Conservation (phyloP, 2,329 filamentous ascomycete genomes). For the Penicillium sp. region DNA sequence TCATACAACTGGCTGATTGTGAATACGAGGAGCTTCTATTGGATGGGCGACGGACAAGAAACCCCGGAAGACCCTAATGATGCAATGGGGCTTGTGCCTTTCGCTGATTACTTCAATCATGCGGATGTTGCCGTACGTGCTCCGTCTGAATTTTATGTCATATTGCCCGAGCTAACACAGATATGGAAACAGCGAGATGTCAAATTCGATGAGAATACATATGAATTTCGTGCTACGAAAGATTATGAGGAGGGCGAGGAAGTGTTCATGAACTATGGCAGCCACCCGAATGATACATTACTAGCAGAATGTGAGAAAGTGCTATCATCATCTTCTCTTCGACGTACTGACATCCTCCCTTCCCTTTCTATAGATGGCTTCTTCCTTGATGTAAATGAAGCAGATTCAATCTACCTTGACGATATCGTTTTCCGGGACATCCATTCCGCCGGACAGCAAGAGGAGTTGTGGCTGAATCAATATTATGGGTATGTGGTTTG, state of each 20-base stretch:
- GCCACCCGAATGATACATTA: constrained; percentile 45
- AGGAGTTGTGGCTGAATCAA: constrained; percentile 36
- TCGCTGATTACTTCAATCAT: constrained; percentile 51
- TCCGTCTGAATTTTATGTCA: neutral
- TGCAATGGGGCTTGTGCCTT: constrained; percentile 47
- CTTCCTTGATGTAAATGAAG: constrained; percentile 40
- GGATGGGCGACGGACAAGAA: constrained; percentile 45
- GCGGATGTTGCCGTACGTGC: constrained; percentile 40
- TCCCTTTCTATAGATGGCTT: constrained; percentile 40
- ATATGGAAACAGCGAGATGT: constrained; percentile 36
- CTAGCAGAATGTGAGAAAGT: constrained; percentile 42
- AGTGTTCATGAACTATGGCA: constrained; percentile 46
- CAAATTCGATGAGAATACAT: constrained; percentile 35
- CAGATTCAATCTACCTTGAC: constrained; percentile 43
- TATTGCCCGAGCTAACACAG: neutral
- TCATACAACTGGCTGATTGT: constrained; percentile 60
- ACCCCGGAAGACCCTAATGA: constrained; percentile 42
- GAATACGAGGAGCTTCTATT: constrained; percentile 61
- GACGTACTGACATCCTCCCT: neutral
- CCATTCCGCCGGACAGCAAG: constrained; percentile 23
- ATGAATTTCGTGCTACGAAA: constrained; percentile 37
- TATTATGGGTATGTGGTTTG: constrained; percentile 39
- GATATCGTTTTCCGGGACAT: constrained; percentile 41
- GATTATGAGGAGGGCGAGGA: constrained; percentile 41
- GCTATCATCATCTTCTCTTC: neutral